phyloP scores from a whole-genome alignment of 148 eudicot genomes.

The Cornus controversa region DNA sequence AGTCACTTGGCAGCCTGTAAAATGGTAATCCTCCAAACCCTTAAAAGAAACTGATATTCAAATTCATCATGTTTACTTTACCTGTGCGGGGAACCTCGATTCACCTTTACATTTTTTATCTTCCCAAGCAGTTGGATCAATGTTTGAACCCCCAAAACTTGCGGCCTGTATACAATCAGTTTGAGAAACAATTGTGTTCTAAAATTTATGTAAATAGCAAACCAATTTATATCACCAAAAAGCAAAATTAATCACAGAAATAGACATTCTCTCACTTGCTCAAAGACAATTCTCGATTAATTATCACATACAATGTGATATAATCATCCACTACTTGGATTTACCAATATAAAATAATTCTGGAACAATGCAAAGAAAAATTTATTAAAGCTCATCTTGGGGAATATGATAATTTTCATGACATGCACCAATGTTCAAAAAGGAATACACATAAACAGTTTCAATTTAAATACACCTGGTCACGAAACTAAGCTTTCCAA shows the following conservation, averaged over 20 bases:
- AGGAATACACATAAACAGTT: not conserved
- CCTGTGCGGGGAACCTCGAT: constrained; percentile 99
- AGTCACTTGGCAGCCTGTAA: not conserved
- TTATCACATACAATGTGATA: not conserved
- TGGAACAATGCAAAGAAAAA: too few species aligned
- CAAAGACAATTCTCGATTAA: not conserved
- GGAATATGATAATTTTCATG: too few species aligned
- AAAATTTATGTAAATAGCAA: not conserved
- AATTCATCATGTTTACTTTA: constrained; percentile 21
- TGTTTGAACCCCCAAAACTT: constrained; percentile 94
- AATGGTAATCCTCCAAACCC: not conserved
- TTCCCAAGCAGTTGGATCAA: constrained; percentile 99
- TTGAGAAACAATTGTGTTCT: not conserved
- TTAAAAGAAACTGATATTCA: not conserved
- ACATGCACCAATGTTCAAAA: not conserved
- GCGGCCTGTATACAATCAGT: constrained; percentile 53
- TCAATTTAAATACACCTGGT: not conserved
- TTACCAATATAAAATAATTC: too few species aligned
- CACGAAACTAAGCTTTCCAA: not conserved
- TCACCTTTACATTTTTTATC: constrained; percentile 99
- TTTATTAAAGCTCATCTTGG: too few species aligned
- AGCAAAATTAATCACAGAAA: too few species aligned
- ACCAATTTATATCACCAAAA: not conserved
- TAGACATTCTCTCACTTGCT: not conserved
- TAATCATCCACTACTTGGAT: not conserved